Base-by-base conservation (phyloP, 106 monocot species). In the Acanthochlamys bracteata region DNA sequence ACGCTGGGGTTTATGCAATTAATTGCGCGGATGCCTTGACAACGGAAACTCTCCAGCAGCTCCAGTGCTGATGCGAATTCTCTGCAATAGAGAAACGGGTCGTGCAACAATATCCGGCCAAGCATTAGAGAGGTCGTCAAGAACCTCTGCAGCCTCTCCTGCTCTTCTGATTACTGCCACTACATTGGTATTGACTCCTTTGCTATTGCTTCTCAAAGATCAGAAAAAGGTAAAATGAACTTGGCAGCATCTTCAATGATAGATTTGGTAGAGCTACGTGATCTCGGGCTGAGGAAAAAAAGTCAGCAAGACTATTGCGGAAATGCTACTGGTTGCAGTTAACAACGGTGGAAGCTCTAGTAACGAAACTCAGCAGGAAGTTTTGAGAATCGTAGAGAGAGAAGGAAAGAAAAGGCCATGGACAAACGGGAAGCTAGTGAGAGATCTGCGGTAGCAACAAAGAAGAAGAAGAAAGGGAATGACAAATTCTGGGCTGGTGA, bases 171-270 rank as follows among this genome's bases (percentile, higher is more conserved):
- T 46, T 82, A 85, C 47, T 85, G 85, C 85, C 89, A 89, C 19
- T 89, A 89, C 62, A 89, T 89, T 79, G 89, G 82, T 21, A 77
- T 89, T 13, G 89, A 85, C 53, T 89, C 85, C 74, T 74, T n/a
- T 89, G 40, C 26, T 85, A 11, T 40, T 79, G 43, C 79, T 85
- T 20, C 22, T 89, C 15, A 24, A 67, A 17, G 76, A 89, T 27
- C 45, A 45, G 2, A 57, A 51, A 57, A 79, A 12, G 46, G 0
- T 10, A 45, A 23, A 9, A 43, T 64, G 56, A 56, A 61, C 4
- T 4, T 69, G 19, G 71, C 75, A 10, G 73, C 61, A 3, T 57
- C 76, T 10, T 75, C 66, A 24, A 74, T 89, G 12, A 53, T 57
- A 15, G 85, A 89, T 39, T 20, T 89, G 40, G 77, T 71, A 0